Evolutionary conservation across 805 yeast species (phyloP).

Genomic region (Lipomyces japonicus): DNA sequence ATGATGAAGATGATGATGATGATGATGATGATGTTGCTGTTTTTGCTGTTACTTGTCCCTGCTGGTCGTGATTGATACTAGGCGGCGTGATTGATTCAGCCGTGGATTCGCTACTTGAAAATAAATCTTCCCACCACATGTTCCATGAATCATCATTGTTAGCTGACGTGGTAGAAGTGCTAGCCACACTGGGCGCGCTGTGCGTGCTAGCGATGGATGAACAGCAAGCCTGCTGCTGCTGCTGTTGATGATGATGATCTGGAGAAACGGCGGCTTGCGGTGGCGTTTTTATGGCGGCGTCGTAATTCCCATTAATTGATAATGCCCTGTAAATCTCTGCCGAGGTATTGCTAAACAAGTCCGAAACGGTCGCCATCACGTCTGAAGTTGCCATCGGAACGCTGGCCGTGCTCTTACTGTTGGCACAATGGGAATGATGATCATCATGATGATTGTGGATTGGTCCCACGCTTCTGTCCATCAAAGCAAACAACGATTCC

Average conservation of each 20-base stretch:
- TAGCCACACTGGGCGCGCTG: background rate
- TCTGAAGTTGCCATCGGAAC: background rate
- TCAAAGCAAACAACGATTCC: slow-evolving; percentile 23
- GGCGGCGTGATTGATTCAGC: slow-evolving; percentile 14
- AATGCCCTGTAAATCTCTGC: slow-evolving; percentile 16
- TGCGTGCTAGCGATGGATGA: background rate
- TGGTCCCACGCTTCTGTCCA: slow-evolving; percentile 12
- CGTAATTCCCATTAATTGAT: slow-evolving; percentile 4
- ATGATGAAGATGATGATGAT: background rate
- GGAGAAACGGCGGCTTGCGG: no score
- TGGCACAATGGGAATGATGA: background rate
- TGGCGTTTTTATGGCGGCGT: background rate
- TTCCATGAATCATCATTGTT: slow-evolving; percentile 16
- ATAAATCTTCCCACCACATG: slow-evolving; percentile 24
- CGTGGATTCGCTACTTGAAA: slow-evolving; percentile 6
- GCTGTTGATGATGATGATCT: background rate
- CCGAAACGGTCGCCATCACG: background rate
- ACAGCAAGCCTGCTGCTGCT: background rate
- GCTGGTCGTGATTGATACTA: slow-evolving; percentile 15
- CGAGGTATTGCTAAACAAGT: slow-evolving; percentile 1
- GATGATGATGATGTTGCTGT: background rate
- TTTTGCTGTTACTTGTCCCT: no score
- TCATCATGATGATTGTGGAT: background rate
- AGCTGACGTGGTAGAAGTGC: slow-evolving; percentile 4
- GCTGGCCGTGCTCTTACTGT: background rate